Percentiles rank a stretch among this genome's conserved stretches.
phyloP scores from a whole-genome alignment of 1,284 basidiomycete species.

The Sanghuangporus weigelae region DNA sequence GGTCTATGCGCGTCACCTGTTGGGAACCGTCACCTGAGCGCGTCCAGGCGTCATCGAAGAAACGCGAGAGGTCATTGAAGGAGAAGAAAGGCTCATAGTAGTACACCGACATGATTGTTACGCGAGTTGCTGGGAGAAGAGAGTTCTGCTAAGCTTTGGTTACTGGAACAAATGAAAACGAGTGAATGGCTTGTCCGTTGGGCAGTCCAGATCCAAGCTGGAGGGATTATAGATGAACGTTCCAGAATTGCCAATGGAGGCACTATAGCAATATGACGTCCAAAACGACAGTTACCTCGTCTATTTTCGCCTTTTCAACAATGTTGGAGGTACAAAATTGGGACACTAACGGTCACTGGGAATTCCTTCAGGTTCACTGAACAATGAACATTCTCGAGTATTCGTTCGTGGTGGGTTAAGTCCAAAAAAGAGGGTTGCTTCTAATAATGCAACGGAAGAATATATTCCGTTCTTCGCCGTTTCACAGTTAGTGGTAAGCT shows the following conservation, averaged over 20 bases:
- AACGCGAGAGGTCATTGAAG: slow-evolving; percentile 22
- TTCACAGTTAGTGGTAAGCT: background rate
- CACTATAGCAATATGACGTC: background rate
- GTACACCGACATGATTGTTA: slow-evolving; percentile 28
- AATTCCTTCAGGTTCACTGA: background rate
- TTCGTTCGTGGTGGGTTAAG: background rate
- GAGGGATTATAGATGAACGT: background rate
- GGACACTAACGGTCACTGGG: background rate
- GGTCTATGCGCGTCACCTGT: slow-evolving; percentile 19
- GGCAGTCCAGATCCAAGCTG: background rate
- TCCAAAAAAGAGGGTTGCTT: background rate
- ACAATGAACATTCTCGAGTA: background rate
- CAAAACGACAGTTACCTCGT: background rate
- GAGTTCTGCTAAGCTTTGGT: background rate
- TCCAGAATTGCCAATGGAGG: background rate
- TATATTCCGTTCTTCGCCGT: background rate
- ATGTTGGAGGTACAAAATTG: background rate
- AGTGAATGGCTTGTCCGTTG: background rate
- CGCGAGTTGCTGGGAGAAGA: background rate
- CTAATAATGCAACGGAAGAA: background rate
- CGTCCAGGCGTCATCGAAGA: slow-evolving; percentile 34
- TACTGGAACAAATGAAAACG: background rate
- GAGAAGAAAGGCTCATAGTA: slow-evolving; percentile 45
- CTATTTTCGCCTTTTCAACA: background rate
- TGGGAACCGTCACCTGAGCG: slow-evolving; percentile 42